phyloP scores from a whole-genome alignment of 169 alveolate genomes.

The Perkinsus olseni region DNA sequence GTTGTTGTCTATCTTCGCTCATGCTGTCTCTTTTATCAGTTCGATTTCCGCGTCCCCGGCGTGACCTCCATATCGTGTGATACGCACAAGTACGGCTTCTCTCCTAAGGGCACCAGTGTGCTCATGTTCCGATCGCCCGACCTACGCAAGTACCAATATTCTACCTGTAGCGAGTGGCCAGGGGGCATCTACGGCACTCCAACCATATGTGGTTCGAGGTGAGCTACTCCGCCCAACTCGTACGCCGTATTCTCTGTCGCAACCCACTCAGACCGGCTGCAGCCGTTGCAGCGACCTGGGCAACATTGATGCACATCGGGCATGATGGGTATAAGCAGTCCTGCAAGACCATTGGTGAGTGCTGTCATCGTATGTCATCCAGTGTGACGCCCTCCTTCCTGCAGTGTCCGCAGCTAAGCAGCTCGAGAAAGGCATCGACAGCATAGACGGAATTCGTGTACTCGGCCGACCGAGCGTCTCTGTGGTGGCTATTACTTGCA shows the following conservation, averaged over 20 bases:
- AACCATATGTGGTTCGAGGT: constrained; percentile 38
- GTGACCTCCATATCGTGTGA: constrained; percentile 75
- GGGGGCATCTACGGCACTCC: constrained; percentile 73
- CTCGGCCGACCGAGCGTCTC: background rate
- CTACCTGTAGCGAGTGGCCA: constrained; percentile 47
- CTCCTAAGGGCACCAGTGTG: constrained; percentile 72
- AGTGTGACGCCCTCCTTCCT: background rate
- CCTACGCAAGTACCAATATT: constrained; percentile 47
- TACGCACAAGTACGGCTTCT: constrained; percentile 66
- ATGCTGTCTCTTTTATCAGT: too few species aligned
- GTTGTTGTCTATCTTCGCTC: too few species aligned
- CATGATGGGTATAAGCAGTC: background rate
- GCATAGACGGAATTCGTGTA: background rate
- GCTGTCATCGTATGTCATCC: background rate
- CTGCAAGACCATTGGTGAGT: background rate
- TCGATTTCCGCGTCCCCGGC: constrained; percentile 65
- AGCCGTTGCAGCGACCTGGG: constrained; percentile 48
- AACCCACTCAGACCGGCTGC: constrained; percentile 32
- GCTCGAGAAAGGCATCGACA: background rate
- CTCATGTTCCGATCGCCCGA: constrained; percentile 50
- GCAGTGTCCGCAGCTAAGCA: background rate
- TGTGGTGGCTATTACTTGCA: background rate
- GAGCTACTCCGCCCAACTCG: background rate
- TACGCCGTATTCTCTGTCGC: background rate
- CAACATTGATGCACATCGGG: constrained; percentile 32